A percentile compares a stretch with the other conserved stretches of the same genome.
Conservation (phyloP, 2,329 filamentous ascomycete genomes). For the Aspergillus niger region DNA sequence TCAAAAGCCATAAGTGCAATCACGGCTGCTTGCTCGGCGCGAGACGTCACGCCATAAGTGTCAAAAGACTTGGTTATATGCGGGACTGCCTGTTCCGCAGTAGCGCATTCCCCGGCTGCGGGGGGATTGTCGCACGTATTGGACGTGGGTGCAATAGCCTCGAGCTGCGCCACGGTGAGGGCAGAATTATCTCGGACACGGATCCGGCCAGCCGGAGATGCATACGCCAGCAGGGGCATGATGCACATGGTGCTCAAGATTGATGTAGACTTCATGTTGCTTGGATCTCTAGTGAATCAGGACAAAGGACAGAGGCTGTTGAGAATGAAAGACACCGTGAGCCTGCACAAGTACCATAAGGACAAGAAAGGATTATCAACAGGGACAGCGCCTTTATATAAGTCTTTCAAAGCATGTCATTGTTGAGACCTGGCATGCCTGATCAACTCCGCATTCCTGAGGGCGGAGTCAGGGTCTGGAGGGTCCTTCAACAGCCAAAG, state of each 20-base stretch:
- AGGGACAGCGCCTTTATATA: slow-evolving; percentile 10
- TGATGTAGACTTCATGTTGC: slow-evolving; percentile 14
- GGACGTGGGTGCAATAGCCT: slow-evolving; percentile 59
- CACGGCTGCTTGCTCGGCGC: slow-evolving; percentile 68
- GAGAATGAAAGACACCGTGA: slow-evolving; percentile 1
- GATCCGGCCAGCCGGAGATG: slow-evolving; percentile 5
- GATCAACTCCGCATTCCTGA: background rate
- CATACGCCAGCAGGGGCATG: slow-evolving; percentile 17
- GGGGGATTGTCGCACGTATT: slow-evolving; percentile 53
- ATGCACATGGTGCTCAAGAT: slow-evolving; percentile 18
- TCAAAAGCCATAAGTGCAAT: slow-evolving; percentile 73
- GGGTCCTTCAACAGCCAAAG: background rate
- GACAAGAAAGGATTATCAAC: background rate
- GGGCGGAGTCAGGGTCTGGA: background rate
- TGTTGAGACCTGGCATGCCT: slow-evolving; percentile 5
- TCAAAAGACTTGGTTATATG: slow-evolving; percentile 59
- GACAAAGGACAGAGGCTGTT: slow-evolving; percentile 3
- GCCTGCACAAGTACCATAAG: background rate
- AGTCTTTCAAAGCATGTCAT: background rate
- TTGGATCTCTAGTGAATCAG: slow-evolving; percentile 2
- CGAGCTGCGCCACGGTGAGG: slow-evolving; percentile 33
- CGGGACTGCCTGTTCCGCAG: slow-evolving; percentile 62
- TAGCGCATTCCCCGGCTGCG: slow-evolving; percentile 63
- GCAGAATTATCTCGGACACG: background rate
- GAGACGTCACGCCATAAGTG: slow-evolving; percentile 57